Evolutionary conservation across 2,329 filamentous ascomycete species (phyloP).

Genomic region (Trichoderma sp.): DNA sequence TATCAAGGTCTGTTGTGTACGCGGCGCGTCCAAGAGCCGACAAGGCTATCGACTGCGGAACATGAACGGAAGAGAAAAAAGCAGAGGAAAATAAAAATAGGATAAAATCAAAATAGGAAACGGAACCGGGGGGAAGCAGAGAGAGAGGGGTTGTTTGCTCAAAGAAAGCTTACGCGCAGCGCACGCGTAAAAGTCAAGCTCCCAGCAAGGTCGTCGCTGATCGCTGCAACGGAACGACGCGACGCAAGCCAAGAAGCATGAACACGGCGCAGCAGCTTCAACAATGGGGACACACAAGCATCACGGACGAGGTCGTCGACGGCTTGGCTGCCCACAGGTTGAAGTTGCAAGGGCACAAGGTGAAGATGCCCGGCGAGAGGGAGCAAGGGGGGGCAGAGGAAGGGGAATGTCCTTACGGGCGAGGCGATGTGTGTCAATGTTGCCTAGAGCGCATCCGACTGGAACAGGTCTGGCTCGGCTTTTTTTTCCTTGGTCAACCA

Average conservation of each 20-base stretch:
- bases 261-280: constrained; percentile 19
- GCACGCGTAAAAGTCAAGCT: constrained; percentile 28
- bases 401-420: constrained; percentile 42
- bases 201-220: constrained; percentile 16
- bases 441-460: constrained; percentile 35
- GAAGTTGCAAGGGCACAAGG: constrained; percentile 30
- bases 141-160: constrained; percentile 27
- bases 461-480: constrained; percentile 30
- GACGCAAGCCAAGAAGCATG: constrained; percentile 24
- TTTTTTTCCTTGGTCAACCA: constrained; percentile 32
- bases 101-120: neutral
- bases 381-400: constrained; percentile 29
- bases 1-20: constrained; percentile 1
- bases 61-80: neutral
- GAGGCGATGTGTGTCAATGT: constrained; percentile 37
- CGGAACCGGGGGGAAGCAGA: neutral
- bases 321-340: constrained; percentile 5
- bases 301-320: constrained; percentile 15
- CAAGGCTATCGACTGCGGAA: constrained; percentile 12
- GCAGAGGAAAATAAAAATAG: neutral
- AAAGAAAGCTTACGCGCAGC: constrained; percentile 25
- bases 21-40: constrained; percentile 12
- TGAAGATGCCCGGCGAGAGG: constrained; percentile 30
- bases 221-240: constrained; percentile 28
- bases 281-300: constrained; percentile 24